Evolutionary conservation across 129 eudicot species (phyloP).

Genomic region (Arctium minus): DNA sequence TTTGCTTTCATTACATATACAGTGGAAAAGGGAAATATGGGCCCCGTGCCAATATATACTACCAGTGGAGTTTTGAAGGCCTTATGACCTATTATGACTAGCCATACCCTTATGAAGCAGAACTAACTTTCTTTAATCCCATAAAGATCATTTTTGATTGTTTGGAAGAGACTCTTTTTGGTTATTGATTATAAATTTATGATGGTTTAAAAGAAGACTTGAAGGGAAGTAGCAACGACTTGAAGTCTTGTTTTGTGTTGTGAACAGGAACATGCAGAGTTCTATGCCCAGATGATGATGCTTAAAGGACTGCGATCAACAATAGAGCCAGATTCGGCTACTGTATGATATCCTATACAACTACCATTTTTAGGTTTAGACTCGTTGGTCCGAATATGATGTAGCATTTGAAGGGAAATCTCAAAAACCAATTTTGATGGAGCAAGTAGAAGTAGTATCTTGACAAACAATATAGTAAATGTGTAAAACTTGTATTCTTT

Average conservation of each 20-base stretch:
- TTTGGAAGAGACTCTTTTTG: background rate
- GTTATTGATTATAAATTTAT: background rate
- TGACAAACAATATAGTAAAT: constrained; percentile 5
- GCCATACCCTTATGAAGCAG: background rate
- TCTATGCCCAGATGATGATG: constrained; percentile 53
- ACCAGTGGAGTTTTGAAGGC: background rate
- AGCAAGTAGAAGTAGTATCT: constrained; percentile 7
- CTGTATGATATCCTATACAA: constrained; percentile 27
- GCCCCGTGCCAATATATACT: no score
- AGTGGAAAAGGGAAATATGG: no score
- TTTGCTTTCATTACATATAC: background rate
- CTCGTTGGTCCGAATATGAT: background rate
- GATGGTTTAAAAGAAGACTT: background rate
- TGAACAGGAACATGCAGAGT: constrained; percentile 61
- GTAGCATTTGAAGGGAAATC: no score
- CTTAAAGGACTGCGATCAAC: constrained; percentile 47
- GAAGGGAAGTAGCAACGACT: background rate
- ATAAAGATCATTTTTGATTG: background rate
- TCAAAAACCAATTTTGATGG: constrained; percentile 34
- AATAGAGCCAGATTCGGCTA: constrained; percentile 48
- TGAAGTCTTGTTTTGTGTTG: background rate
- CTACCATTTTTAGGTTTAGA: constrained; percentile 18
- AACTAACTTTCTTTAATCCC: background rate
- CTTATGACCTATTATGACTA: background rate
- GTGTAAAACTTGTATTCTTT: constrained; percentile 20